Conservation (phyloP, 2,329 filamentous ascomycete species). For the Cladosporium sp. region DNA sequence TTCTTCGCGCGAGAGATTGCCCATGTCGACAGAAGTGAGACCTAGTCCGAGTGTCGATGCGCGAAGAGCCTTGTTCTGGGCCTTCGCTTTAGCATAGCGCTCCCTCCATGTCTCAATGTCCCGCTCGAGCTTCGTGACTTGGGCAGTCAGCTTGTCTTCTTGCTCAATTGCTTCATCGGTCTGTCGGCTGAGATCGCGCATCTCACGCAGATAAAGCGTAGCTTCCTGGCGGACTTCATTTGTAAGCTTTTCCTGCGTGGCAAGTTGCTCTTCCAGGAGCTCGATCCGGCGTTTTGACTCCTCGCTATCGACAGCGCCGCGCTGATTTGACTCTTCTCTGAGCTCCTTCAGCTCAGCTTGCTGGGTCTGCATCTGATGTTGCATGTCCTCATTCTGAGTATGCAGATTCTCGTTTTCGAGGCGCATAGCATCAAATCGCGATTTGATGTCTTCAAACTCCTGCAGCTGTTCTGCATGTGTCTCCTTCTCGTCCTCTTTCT, state of each 20-base stretch:
- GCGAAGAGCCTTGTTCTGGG: slow-evolving; percentile 78
- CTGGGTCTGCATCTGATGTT: slow-evolving; percentile 19
- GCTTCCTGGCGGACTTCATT: slow-evolving; percentile 86
- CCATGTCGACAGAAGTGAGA: slow-evolving; percentile 60
- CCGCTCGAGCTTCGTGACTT: slow-evolving; percentile 73
- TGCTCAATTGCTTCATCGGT: slow-evolving; percentile 77
- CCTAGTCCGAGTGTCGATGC: slow-evolving; percentile 77
- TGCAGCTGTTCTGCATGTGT: slow-evolving; percentile 28
- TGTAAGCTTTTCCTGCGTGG: slow-evolving; percentile 78
- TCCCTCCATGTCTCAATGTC: slow-evolving; percentile 89
- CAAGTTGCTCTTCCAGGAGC: slow-evolving; percentile 61
- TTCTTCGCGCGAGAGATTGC: slow-evolving; percentile 61
- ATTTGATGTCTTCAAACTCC: slow-evolving; percentile 26
- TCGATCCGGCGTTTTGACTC: slow-evolving; percentile 63
- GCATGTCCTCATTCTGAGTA: slow-evolving; percentile 19
- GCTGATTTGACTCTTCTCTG: slow-evolving; percentile 18
- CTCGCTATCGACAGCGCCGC: background rate
- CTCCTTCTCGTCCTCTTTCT: slow-evolving; percentile 26
- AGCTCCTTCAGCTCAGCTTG: slow-evolving; percentile 43
- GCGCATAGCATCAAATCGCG: slow-evolving; percentile 22
- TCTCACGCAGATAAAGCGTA: slow-evolving; percentile 79
- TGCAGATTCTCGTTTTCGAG: slow-evolving; percentile 17
- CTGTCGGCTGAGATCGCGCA: slow-evolving; percentile 80
- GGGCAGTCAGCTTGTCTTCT: slow-evolving; percentile 74
- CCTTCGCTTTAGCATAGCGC: slow-evolving; percentile 83